Evolutionary conservation across 257 asterid species (phyloP), one percentile per base, ranked within the genome.

Genomic region (Lantana camara): DNA sequence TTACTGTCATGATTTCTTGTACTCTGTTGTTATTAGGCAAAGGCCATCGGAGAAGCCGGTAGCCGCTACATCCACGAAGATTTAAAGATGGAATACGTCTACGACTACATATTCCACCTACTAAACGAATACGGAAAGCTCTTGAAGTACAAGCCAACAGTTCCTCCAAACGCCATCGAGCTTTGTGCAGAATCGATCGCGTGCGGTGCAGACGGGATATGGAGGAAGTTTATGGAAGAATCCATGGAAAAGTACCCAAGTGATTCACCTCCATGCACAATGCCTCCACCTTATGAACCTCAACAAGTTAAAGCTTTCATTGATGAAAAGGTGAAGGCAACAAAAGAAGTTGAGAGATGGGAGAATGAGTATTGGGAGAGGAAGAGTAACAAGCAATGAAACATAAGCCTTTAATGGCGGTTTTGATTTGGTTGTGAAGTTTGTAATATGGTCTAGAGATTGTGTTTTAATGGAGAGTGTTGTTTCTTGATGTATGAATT

Each of bases 51-150:
- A 9, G 40, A 35, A 35, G 40, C 16, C 15, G 15, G 46, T 2
- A 40, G n/a, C 46, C 46, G n/a, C 15, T 40, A 0, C 12, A 9
- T 13, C 46, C n/a, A 40, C 1, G 15, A 10, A 4, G n/a, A 40
- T 40, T 11, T 69, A 13, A 69, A 51, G 61, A 60, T 69, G 69
- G 69, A 60, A 6, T 42, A 60, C 20, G 35, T 66, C 5, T 55
- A 67, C 24, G 72, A 56, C 12, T 55, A 67, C 44, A 67, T 67
- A 63, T 45, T 54, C 30, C 68, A 68, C 38, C 60, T 68, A 17
- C n/a, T 68, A 42, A 59, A 17, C 17, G 62, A 68, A 35, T 68
- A 68, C n/a, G 42, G 68, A 0, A 68, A 68, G 74, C 74, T 68
- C 9, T 29, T 69, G 37, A 69, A 8, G 12, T 69, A 48, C 69